Evolutionary conservation across 2,329 filamentous ascomycete species (phyloP).

Genomic region (Pseudogymnoascus sp.): DNA sequence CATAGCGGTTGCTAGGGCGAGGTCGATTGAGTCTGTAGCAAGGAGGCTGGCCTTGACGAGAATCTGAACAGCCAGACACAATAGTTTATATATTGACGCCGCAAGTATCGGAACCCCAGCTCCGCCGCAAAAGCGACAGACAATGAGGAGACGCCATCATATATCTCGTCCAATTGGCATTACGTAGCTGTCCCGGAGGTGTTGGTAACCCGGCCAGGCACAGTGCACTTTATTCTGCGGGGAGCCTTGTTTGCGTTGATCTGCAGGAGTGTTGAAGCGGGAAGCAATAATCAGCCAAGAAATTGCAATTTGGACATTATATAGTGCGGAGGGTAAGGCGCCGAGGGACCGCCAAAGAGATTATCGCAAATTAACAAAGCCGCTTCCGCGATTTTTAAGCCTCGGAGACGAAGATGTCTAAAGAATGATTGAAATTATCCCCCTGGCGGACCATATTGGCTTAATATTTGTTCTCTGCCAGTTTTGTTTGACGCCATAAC

Average conservation of each 20-base stretch:
- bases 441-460: not conserved
- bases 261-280: not conserved
- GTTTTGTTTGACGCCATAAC: not conserved
- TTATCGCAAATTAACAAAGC: not conserved
- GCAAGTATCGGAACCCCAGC: not conserved
- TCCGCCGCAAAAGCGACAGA: not conserved
- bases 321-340: constrained; percentile 4
- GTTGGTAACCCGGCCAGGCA: not conserved
- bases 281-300: not conserved
- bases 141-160: not conserved
- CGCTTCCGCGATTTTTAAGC: not conserved
- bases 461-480: not conserved
- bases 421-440: not conserved
- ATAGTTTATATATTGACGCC: not conserved
- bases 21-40: not conserved
- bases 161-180: not conserved
- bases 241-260: not conserved
- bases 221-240: not conserved
- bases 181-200: not conserved
- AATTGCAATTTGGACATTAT: not conserved
- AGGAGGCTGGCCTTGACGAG: not conserved
- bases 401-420: not conserved
- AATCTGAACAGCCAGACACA: not conserved
- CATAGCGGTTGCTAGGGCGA: not conserved
- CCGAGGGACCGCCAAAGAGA: not conserved